Evolutionary conservation across 768 basidiomycete species (phyloP), one percentile per base, ranked within the genome.

Genomic region (Boletales sp.): DNA sequence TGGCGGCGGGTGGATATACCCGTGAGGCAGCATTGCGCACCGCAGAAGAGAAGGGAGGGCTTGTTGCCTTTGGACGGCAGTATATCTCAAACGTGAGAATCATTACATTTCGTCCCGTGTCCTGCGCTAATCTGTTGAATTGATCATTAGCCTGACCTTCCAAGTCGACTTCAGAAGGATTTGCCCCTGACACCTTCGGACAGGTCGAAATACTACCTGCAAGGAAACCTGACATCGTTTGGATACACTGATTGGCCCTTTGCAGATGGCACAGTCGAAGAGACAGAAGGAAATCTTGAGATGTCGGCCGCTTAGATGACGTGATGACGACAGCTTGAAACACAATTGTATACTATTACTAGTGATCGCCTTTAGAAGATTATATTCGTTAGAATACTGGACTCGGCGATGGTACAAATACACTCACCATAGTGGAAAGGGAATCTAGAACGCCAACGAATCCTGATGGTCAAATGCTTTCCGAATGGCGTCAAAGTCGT

Each of bases 211-310:
- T 67, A 60, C 43, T 67, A 66, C 38, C n/a, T 62, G 2, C 10
- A 28, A 3, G 66, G 68, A 28, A 56, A 67, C 35, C 31, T 56
- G 14, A 55, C 44, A 9, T 51, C 64, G 0, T 25, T 18, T 15
- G 67, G 64, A n/a, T 68, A 70, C 54, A 67, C 55, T 9, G 67
- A 70, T 48, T 61, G 57, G 40, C 51, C 57, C 1, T 60, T 62
- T 37, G 66, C 56, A 7, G 45, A 54, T 8, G 48, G 42, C 18
- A 49, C 14, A 14, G 39, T 44, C 15, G 21, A 25, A 5, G 21
- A 5, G 21, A 25, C 21, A 25, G 21, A 25, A 25, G 2, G 21
- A 25, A 25, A 25, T 25, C 21, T 25, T 25, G 21, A 25, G 21
- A 25, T 25, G 21, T 25, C 21, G 21, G 21, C 21, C 21, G 21